A percentile compares a stretch with the other conserved stretches of the same genome.
These are phyloP conservation scores for Hypomyces rosellus DNA, from an alignment of 2,329 filamentous ascomycete genomes.

Conservation along the genomic window DNA sequence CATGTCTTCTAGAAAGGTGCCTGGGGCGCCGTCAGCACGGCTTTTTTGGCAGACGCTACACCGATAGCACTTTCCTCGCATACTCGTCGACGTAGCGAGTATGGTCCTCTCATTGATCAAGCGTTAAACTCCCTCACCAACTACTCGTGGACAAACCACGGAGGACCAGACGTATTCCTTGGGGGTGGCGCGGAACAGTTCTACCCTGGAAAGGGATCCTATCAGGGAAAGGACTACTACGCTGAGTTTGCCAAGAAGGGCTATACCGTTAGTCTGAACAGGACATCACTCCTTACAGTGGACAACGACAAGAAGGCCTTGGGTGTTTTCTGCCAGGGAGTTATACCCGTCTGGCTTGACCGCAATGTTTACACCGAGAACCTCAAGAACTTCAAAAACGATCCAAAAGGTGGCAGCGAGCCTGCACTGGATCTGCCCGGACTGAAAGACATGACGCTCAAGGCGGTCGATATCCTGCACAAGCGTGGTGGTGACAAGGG, in stretches of 20 bases:
- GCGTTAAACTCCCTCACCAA: slow-evolving; percentile 70
- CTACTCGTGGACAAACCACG: slow-evolving; percentile 72
- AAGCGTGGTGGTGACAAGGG: slow-evolving; percentile 60
- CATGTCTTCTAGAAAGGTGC: slow-evolving; percentile 36
- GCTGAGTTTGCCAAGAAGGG: slow-evolving; percentile 65
- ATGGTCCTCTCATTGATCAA: slow-evolving; percentile 68
- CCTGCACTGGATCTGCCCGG: slow-evolving; percentile 71
- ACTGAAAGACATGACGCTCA: slow-evolving; percentile 83
- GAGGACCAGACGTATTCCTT: slow-evolving; percentile 74
- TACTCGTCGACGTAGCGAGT: slow-evolving; percentile 62
- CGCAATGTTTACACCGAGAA: slow-evolving; percentile 74
- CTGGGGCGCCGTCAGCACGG: slow-evolving; percentile 69
- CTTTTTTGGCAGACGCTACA: slow-evolving; percentile 74
- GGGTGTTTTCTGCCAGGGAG: slow-evolving; percentile 69
- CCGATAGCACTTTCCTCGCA: slow-evolving; percentile 73
- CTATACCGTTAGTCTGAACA: slow-evolving; percentile 68
- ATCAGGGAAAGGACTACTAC: slow-evolving; percentile 71
- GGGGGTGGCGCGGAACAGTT: slow-evolving; percentile 81
- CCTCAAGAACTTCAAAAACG: slow-evolving; percentile 58
- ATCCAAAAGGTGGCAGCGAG: slow-evolving; percentile 57
- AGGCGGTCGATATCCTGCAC: slow-evolving; percentile 75
- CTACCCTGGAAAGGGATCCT: slow-evolving; percentile 57
- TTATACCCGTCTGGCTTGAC: slow-evolving; percentile 81
- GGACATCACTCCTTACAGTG: slow-evolving; percentile 58
- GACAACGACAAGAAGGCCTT: slow-evolving; percentile 58